These are phyloP conservation scores for Phaeosphaeriaceae sp. DNA, from an alignment of 2,329 filamentous ascomycete species.

Conservation along the genomic window DNA sequence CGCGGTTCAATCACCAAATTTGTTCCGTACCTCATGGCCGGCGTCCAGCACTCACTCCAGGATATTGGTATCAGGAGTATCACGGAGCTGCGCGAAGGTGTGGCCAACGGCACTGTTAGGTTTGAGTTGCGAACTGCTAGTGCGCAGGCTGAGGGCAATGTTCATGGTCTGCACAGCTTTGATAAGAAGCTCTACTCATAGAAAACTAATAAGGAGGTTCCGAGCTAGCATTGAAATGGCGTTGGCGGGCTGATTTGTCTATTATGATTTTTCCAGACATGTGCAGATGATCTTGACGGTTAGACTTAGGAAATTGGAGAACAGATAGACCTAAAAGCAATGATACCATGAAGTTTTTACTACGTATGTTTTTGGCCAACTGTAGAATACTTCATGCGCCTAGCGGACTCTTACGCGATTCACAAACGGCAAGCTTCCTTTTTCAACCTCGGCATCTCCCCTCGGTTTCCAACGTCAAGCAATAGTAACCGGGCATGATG, in stretches of 20 bases:
- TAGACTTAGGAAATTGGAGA: conserved; percentile 26
- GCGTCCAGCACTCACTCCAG: conserved; percentile 96
- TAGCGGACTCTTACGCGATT: conserved; percentile 13
- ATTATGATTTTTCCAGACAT: conserved; percentile 24
- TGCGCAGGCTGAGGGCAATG: conserved; percentile 94
- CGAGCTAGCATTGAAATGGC: conserved; percentile 40
- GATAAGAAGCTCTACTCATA: conserved; percentile 99
- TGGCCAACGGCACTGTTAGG: conserved; percentile 75
- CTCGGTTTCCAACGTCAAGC: conserved; percentile 26
- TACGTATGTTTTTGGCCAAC: neutral
- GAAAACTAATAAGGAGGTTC: conserved; percentile 4
- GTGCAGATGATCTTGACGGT: conserved; percentile 33
- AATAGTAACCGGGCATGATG: conserved; percentile 31
- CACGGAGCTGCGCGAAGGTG: conserved; percentile 74
- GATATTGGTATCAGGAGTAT: conserved; percentile 89
- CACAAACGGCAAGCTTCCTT: conserved; percentile 7
- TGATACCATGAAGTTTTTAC: conserved; percentile 40
- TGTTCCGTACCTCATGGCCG: conserved; percentile 91
- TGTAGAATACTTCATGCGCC: too few relatives aligned
- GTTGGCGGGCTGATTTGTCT: conserved; percentile 25
- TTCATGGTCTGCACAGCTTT: conserved; percentile 95
- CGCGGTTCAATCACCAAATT: conserved; percentile 91
- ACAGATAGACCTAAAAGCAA: conserved; percentile 43
- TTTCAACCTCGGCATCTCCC: conserved; percentile 44
- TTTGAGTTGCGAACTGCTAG: conserved; percentile 95